Percentiles rank a stretch among this genome's conserved stretches.
phyloP scores from a whole-genome alignment of 2,329 filamentous ascomycete species.

The Aaosphaeria arxii region DNA sequence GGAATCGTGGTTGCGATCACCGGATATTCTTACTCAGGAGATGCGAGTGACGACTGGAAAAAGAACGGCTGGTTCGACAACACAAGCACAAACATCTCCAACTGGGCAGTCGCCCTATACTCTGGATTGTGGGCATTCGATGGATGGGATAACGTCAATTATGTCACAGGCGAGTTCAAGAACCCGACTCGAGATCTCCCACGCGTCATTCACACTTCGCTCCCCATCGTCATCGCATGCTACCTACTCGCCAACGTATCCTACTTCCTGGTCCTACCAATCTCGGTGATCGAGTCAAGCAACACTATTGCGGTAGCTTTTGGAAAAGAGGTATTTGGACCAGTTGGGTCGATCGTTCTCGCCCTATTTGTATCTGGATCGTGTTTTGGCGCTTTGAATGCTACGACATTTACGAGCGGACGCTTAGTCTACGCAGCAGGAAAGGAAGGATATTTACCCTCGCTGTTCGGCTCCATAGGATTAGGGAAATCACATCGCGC shows the following conservation, averaged over 20 bases:
- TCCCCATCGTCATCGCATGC: conserved; percentile 86
- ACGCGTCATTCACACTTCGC: conserved; percentile 91
- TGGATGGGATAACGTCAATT: conserved; percentile 99
- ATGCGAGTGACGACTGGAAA: conserved; percentile 83
- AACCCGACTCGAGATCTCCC: conserved; percentile 88
- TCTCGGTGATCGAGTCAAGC: conserved; percentile 73
- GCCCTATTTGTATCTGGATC: conserved; percentile 87
- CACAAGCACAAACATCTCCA: conserved; percentile 74
- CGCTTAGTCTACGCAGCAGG: conserved; percentile 91
- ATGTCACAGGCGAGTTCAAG: conserved; percentile 94
- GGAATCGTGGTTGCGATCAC: conserved; percentile 88
- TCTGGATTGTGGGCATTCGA: conserved; percentile 97
- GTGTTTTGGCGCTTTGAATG: conserved; percentile 93
- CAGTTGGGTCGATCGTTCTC: conserved; percentile 75
- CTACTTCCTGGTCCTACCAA: conserved; percentile 90
- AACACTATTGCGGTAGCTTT: conserved; percentile 98
- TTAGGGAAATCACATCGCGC: conserved; percentile 49
- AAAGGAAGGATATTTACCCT: conserved; percentile 90
- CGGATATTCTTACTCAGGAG: conserved; percentile 73
- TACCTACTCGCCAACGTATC: conserved; percentile 90
- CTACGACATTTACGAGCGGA: conserved; percentile 88
- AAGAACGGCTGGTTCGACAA: conserved; percentile 82
- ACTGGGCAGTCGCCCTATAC: conserved; percentile 92
- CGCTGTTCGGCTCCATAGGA: conserved; percentile 79
- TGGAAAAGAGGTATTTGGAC: conserved; percentile 83